These are phyloP conservation scores for Imleria badia DNA, from an alignment of 768 basidiomycete genomes.

Conservation along the genomic window DNA sequence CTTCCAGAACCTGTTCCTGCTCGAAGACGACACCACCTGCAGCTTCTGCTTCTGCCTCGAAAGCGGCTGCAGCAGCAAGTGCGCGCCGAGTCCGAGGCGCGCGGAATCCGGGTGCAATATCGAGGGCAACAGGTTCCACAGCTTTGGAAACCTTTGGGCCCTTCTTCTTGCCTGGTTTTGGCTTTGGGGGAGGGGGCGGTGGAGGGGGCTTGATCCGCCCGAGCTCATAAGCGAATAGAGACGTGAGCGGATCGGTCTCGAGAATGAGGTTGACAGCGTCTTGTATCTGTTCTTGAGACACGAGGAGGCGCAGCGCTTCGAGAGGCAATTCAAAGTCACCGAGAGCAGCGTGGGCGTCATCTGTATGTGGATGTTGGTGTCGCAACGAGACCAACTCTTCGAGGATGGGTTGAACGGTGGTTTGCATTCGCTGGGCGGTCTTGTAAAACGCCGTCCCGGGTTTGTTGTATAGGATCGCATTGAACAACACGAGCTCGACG, in stretches of 20 bases:
- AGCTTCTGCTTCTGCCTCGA: slow-evolving; percentile 43
- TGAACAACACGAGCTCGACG: slow-evolving; percentile 77
- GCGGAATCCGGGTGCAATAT: slow-evolving; percentile 45
- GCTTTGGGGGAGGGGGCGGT: slow-evolving; percentile 50
- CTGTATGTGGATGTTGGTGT: slow-evolving; percentile 12
- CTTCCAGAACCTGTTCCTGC: slow-evolving; percentile 3
- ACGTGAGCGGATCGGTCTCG: slow-evolving; percentile 55
- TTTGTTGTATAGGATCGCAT: slow-evolving; percentile 86
- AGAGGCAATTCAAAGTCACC: slow-evolving; percentile 79
- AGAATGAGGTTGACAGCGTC: slow-evolving; percentile 56
- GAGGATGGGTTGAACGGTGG: slow-evolving; percentile 37
- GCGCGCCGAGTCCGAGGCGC: slow-evolving; percentile 51
- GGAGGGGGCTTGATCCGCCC: slow-evolving; percentile 60
- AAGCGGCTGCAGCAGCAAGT: slow-evolving; percentile 41
- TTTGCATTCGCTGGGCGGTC: slow-evolving; percentile 63
- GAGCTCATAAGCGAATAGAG: slow-evolving; percentile 69
- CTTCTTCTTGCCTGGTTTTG: slow-evolving; percentile 44
- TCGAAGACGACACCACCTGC: slow-evolving; percentile 16
- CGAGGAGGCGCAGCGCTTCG: slow-evolving; percentile 53
- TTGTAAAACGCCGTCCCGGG: slow-evolving; percentile 69
- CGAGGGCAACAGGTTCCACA: slow-evolving; percentile 29
- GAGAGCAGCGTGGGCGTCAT: slow-evolving; percentile 26
- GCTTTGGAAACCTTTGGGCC: slow-evolving; percentile 21
- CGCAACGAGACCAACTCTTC: slow-evolving; percentile 24
- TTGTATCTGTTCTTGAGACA: slow-evolving; percentile 51